Conservation (phyloP, 2,329 filamentous ascomycete species). For the Penicillium sp. region DNA sequence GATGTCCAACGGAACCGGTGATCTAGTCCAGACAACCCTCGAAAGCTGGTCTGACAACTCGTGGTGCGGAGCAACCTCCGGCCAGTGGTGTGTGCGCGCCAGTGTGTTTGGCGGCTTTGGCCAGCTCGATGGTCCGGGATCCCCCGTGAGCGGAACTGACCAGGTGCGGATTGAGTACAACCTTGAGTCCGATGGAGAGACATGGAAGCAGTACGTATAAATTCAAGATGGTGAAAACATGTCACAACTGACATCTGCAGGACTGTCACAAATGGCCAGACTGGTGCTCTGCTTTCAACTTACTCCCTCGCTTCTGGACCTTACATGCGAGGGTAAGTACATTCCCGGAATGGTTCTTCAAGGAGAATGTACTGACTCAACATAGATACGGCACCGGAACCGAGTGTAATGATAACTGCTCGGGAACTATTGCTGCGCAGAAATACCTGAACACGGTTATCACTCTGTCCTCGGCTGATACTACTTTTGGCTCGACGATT, state of each 20-base stretch:
- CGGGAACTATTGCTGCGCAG: constrained; percentile 41
- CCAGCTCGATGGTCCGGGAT: constrained; percentile 33
- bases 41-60: constrained; percentile 43
- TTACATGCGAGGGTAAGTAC: constrained; percentile 34
- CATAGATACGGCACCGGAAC: constrained; percentile 41
- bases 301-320: constrained; percentile 38
- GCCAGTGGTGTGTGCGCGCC: constrained; percentile 45
- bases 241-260: constrained; percentile 8
- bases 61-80: constrained; percentile 42
- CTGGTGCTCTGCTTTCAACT: constrained; percentile 34
- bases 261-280: constrained; percentile 38
- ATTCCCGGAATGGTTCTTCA: neutral
- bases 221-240: neutral
- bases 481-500: constrained; percentile 27
- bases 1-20: constrained; percentile 48
- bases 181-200: constrained; percentile 25
- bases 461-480: constrained; percentile 35
- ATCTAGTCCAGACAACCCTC: constrained; percentile 44
- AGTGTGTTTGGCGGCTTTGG: constrained; percentile 44
- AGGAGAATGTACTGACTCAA: neutral
- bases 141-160: constrained; percentile 24
- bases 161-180: constrained; percentile 34
- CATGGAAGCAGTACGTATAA: constrained; percentile 30
- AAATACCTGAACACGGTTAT: constrained; percentile 42
- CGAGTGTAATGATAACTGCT: constrained; percentile 41